These are phyloP conservation scores for Ascochyta rabiei DNA, from an alignment of 2,329 filamentous ascomycete genomes.

Conservation along the genomic window DNA sequence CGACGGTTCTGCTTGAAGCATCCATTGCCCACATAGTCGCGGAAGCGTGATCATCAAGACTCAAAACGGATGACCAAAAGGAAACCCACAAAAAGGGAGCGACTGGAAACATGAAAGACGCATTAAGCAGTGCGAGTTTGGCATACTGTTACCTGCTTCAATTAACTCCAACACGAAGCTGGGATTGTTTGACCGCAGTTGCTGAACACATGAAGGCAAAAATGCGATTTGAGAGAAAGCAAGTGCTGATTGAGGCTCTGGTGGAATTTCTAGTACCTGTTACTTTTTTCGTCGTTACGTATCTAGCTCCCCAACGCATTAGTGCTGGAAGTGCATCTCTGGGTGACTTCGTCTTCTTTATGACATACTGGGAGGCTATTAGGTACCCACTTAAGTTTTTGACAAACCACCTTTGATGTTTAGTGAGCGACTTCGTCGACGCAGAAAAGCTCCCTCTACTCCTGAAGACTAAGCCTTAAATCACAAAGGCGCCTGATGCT, in stretches of 20 bases:
- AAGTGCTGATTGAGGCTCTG: constrained; percentile 2
- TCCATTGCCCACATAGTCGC: constrained; percentile 4
- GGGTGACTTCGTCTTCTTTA: not conserved
- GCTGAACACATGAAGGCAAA: constrained; percentile 9
- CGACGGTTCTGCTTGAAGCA: constrained; percentile 1
- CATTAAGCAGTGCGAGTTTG: constrained; percentile 45
- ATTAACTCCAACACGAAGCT: constrained; percentile 11
- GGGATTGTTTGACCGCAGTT: constrained; percentile 3
- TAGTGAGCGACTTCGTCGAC: not conserved
- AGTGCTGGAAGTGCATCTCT: not conserved
- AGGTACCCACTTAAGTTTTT: not conserved
- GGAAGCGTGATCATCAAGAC: not conserved
- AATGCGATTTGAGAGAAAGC: constrained; percentile 1
- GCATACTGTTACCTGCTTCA: constrained; percentile 63
- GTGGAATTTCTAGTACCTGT: constrained; percentile 14
- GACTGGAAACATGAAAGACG: constrained; percentile 14
- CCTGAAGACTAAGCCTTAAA: not conserved
- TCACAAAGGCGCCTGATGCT: not conserved
- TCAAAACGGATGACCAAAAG: constrained; percentile 8
- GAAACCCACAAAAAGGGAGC: constrained; percentile 1
- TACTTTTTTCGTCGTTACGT: constrained; percentile 50
- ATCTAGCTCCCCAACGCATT: not conserved
- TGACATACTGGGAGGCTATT: not conserved
- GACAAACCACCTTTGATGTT: not conserved
- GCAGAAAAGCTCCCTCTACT: not conserved